Evolutionary conservation across 371 early-diverging fungal species (phyloP).

Genomic region (Apophysomyces ossiformis): DNA sequence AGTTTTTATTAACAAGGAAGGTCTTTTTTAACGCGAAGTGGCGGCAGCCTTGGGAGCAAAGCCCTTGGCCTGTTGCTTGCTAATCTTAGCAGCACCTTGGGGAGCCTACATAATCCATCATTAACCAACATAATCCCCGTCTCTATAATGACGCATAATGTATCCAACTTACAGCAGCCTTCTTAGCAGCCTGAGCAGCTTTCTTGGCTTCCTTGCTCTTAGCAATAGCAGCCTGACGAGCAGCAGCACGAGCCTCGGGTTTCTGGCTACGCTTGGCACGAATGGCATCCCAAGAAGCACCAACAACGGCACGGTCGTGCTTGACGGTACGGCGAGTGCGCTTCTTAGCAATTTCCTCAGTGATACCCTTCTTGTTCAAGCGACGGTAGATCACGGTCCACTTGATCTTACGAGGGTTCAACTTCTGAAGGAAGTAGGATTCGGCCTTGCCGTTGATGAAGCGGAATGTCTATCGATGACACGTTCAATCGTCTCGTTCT

Average conservation of each 20-base stretch:
- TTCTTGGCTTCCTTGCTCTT: conserved; percentile 90
- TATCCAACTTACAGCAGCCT: conserved; percentile 32
- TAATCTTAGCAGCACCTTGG: conserved; percentile 54
- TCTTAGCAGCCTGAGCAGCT: conserved; percentile 82
- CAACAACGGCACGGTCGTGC: conserved; percentile 95
- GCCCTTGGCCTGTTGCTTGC: conserved; percentile 85
- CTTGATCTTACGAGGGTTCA: conserved; percentile 96
- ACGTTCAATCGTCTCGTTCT: conserved; percentile 4
- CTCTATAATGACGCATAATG: not conserved
- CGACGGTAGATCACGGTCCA: conserved; percentile 98
- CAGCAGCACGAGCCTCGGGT: conserved; percentile 93
- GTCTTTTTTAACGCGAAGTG: conserved; percentile 75
- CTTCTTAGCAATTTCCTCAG: conserved; percentile 96
- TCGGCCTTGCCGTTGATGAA: conserved; percentile 96
- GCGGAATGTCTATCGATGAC: conserved; percentile 77
- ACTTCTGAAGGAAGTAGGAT: conserved; percentile 93
- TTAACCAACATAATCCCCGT: not conserved
- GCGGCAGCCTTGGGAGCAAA: conserved; percentile 77
- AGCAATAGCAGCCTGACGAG: conserved; percentile 85
- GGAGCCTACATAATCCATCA: not conserved
- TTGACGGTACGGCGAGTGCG: conserved; percentile 93
- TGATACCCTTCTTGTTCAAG: conserved; percentile 98
- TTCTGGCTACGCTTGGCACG: conserved; percentile 95
- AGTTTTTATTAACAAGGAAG: not conserved
- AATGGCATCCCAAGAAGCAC: conserved; percentile 94